phyloP scores from a whole-genome alignment of 164 flowering plant species.

The Liquidambar formosana region DNA sequence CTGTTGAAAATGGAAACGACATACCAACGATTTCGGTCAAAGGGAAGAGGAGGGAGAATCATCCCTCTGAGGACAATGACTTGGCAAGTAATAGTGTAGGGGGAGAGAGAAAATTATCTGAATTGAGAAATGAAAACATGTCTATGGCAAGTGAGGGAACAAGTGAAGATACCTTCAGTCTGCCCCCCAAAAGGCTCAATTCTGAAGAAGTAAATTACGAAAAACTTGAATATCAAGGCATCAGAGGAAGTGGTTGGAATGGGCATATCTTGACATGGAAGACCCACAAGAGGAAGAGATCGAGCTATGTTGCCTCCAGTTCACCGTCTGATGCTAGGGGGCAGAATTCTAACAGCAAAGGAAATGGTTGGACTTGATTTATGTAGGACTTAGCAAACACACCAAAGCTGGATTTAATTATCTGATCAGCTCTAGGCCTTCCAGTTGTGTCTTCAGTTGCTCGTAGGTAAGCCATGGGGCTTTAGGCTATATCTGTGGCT shows the following conservation, averaged over 20 bases:
- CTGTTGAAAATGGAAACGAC: slow-evolving; percentile 84
- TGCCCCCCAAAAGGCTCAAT: slow-evolving; percentile 28
- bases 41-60: slow-evolving; percentile 38
- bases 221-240: slow-evolving; percentile 27
- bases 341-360: slow-evolving; percentile 41
- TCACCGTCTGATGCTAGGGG: slow-evolving; percentile 44
- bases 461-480: neutral
- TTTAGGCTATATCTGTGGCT: neutral
- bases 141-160: slow-evolving; percentile 46
- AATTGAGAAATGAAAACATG: slow-evolving; percentile 34
- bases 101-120: slow-evolving; percentile 27
- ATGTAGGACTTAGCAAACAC: neutral
- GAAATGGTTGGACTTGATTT: slow-evolving; percentile 41
- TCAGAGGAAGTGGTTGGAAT: slow-evolving; percentile 31
- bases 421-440: neutral
- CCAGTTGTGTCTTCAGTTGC: neutral
- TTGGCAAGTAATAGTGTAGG: slow-evolving; percentile 21
- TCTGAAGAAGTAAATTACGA: slow-evolving; percentile 25
- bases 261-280: slow-evolving; percentile 54
- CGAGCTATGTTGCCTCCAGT: slow-evolving; percentile 35
- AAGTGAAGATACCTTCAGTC: slow-evolving; percentile 33
- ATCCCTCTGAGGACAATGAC: slow-evolving; percentile 27
- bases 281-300: slow-evolving; percentile 72
- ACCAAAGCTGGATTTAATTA: neutral
- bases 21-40: slow-evolving; percentile 32